Base-by-base conservation (phyloP, 2,329 filamentous ascomycete genomes). In the Nothomitra cinnamomea region DNA sequence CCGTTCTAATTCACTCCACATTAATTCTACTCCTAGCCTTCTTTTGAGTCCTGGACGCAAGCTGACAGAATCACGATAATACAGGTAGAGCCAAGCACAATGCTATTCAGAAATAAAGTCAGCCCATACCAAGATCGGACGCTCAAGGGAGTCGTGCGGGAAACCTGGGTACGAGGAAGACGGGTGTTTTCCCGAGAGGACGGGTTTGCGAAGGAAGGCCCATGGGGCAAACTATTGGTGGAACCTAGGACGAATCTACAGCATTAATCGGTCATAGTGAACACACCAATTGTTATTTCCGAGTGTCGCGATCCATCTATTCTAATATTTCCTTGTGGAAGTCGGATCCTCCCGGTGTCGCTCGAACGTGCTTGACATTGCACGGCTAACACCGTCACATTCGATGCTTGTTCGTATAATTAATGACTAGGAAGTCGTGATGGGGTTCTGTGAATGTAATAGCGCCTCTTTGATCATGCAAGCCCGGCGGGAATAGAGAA, bases 51-150 rank as follows among this genome's bases (percentile, higher is more conserved):
- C 4, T 15, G 28, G 25, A 48, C 5, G 5, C 38, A n/a, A 41
- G 8, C 43, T 48, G 22, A 52, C 35, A 49, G 49, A 52, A 63
- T 64, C 68, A 75, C 53, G 69, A 70, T 25, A 22, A 22, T 22
- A 22, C 22, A 48, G 43, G 43, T 48, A 13, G 43, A 48, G 62
- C 68, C 62, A n/a, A 80, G 77, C 57, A 87, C 87, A 51, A 94
- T 98, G 88, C 77, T 92, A 59, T 98, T 94, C 77, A 82, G 87
- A 67, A 95, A 95, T 68, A 87, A 87, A 63, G 89, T 87, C 72
- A 88, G 83, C 54, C 88, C 89, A 0, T 95, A 94, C 74, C 84
- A 95, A 65, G 86, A 86, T 19, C 84, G 83, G 66, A 75, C 72
- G 32, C 82, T 95, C 61, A 77, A 74, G 48, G 89, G 89, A 1